Percentiles rank a stretch among this genome's conserved stretches.
Conservation (phyloP, 2,329 filamentous ascomycete species). For the Dactylellina drechsleri region DNA sequence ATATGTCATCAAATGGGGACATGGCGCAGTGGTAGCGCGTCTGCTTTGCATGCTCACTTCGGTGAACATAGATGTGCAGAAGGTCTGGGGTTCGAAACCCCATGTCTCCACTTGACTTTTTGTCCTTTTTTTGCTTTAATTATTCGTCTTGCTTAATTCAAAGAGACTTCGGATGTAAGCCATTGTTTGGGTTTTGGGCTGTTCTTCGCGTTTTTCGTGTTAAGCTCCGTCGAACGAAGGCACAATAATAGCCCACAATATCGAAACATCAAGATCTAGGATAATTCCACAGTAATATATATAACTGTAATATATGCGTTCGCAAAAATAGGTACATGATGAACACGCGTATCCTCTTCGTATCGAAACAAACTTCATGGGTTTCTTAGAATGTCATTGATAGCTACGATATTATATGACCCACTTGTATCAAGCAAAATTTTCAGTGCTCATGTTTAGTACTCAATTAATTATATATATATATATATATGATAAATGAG, state of each 20-base stretch:
- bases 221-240: slow-evolving; percentile 23
- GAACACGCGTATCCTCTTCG: too few species aligned
- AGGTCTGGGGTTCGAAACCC: slow-evolving; percentile 53
- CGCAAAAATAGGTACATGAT: too few species aligned
- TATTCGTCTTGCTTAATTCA: neutral
- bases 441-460: too few species aligned
- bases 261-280: slow-evolving; percentile 12
- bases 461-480: neutral
- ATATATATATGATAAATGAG: neutral
- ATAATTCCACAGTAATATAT: neutral
- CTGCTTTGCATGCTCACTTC: slow-evolving; percentile 39
- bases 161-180: too few species aligned
- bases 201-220: neutral
- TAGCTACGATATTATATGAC: neutral
- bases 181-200: neutral
- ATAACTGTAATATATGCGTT: too few species aligned
- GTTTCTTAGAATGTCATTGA: too few species aligned
- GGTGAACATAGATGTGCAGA: slow-evolving; percentile 20
- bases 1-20: slow-evolving; percentile 30
- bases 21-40: slow-evolving; percentile 55
- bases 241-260: neutral
- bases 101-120: slow-evolving; percentile 40
- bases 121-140: slow-evolving; percentile 4
- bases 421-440: neutral
- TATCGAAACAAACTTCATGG: too few species aligned